A percentile compares a stretch with the other conserved stretches of the same genome.
These are phyloP conservation scores for Xanthoconium separans DNA, from an alignment of 1,284 basidiomycete species.

Conservation along the genomic window DNA sequence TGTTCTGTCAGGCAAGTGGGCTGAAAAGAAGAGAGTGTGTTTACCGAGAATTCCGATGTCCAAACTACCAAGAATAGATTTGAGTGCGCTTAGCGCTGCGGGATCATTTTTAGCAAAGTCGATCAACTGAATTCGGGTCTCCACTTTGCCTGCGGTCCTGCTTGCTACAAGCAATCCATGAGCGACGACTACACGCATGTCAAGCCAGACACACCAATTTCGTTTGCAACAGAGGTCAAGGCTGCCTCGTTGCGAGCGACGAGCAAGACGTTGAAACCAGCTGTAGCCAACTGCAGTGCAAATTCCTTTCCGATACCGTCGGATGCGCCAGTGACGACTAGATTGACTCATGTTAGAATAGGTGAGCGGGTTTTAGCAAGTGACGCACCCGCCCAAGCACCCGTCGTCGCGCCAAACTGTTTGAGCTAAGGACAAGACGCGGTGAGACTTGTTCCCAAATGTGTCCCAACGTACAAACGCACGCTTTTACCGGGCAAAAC, in stretches of 20 bases:
- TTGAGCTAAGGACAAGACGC: constrained; percentile 55
- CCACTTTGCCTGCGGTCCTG: constrained; percentile 51
- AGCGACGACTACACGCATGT: background rate
- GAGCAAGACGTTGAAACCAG: constrained; percentile 89
- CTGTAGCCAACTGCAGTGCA: constrained; percentile 73
- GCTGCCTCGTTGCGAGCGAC: constrained; percentile 76
- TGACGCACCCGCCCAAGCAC: constrained; percentile 73
- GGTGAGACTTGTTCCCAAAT: constrained; percentile 3
- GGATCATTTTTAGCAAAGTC: constrained; percentile 74
- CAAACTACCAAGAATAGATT: constrained; percentile 49
- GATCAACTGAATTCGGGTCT: constrained; percentile 72
- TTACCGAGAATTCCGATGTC: constrained; percentile 85
- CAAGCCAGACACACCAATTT: constrained; percentile 63
- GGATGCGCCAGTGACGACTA: constrained; percentile 77
- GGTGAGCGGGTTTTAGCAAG: background rate
- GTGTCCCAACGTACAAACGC: constrained; percentile 24
- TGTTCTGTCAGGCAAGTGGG: background rate
- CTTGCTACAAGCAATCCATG: constrained; percentile 27
- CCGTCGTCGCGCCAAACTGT: constrained; percentile 77
- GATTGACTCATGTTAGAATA: constrained; percentile 25
- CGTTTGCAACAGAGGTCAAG: constrained; percentile 66
- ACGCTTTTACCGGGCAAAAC: constrained; percentile 71
- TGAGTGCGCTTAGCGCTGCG: constrained; percentile 54
- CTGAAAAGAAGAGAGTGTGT: constrained; percentile 18
- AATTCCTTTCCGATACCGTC: constrained; percentile 91